phyloP scores from a whole-genome alignment of 1,139 yeast species.

The Kodamaea anthophila region DNA sequence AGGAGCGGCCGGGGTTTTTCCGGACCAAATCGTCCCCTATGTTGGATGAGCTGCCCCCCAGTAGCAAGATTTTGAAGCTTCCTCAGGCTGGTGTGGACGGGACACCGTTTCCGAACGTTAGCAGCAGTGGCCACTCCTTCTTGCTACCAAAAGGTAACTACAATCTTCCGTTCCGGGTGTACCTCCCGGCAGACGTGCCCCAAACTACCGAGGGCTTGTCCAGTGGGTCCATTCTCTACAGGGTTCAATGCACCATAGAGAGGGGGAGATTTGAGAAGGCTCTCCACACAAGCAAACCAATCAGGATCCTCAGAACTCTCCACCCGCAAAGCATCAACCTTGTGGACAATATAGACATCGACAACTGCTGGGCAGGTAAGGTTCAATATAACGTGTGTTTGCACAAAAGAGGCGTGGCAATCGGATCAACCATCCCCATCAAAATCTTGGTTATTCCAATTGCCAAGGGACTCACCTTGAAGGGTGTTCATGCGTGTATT shows the following conservation, averaged over 20 bases:
- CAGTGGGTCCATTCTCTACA: conserved; percentile 52
- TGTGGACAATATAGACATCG: conserved; percentile 52
- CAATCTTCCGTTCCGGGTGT: conserved; percentile 53
- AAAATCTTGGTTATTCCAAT: conserved; percentile 53
- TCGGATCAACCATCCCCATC: conserved; percentile 53
- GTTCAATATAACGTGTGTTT: conserved; percentile 57
- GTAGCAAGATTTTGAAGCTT: conserved; percentile 12
- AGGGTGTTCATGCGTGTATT: conserved; percentile 43
- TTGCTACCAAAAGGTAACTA: conserved; percentile 60
- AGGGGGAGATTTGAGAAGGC: conserved; percentile 45
- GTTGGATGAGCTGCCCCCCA: conserved; percentile 2
- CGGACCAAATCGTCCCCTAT: conserved; percentile 17
- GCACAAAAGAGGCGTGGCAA: conserved; percentile 52
- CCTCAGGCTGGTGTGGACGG: conserved; percentile 41
- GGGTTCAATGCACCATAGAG: conserved; percentile 49
- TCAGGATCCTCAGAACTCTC: conserved; percentile 43
- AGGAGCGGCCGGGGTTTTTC: conserved; percentile 13
- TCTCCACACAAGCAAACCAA: conserved; percentile 25
- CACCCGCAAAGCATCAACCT: conserved; percentile 45
- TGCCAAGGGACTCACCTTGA: conserved; percentile 48
- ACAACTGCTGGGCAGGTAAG: conserved; percentile 60
- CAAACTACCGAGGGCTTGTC: conserved; percentile 63
- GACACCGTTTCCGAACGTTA: conserved; percentile 31
- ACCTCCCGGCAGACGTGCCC: conserved; percentile 53
- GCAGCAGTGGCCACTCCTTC: conserved; percentile 29